Evolutionary conservation across 2,329 filamentous ascomycete genomes (phyloP).

Genomic region (Colletotrichum echinochloae): DNA sequence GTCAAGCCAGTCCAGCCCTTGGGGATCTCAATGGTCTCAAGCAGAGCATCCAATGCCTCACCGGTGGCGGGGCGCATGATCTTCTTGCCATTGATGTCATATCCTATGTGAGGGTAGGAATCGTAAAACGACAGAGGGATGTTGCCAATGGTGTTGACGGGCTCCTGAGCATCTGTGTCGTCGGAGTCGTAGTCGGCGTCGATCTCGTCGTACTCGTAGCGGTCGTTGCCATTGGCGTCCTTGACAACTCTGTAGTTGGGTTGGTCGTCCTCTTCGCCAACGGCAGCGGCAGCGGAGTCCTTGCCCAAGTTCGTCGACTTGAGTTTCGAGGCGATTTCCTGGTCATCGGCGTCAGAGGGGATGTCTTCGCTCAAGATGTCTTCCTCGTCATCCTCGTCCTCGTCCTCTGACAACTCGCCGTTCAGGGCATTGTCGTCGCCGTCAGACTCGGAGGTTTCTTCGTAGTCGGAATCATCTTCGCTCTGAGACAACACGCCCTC

Average conservation of each 20-base stretch:
- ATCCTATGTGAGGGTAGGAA: slow-evolving; percentile 96
- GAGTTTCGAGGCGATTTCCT: slow-evolving; percentile 51
- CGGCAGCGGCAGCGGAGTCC: slow-evolving; percentile 46
- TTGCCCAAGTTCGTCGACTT: slow-evolving; percentile 43
- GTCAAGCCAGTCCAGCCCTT: slow-evolving; percentile 98
- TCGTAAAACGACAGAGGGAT: slow-evolving; percentile 97
- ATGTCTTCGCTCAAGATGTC: slow-evolving; percentile 57
- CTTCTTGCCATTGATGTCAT: slow-evolving; percentile 98
- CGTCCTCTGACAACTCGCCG: slow-evolving; percentile 56
- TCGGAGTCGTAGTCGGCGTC: slow-evolving; percentile 97
- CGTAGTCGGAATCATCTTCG: slow-evolving; percentile 69
- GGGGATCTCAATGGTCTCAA: slow-evolving; percentile 96
- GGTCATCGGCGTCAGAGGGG: slow-evolving; percentile 54
- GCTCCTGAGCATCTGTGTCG: slow-evolving; percentile 84
- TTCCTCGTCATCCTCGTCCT: slow-evolving; percentile 53
- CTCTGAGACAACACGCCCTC: slow-evolving; percentile 68
- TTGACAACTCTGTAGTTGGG: slow-evolving; percentile 70
- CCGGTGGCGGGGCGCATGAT: slow-evolving; percentile 96
- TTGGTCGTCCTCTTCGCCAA: slow-evolving; percentile 53
- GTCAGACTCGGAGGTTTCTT: slow-evolving; percentile 54
- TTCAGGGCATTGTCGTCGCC: slow-evolving; percentile 50
- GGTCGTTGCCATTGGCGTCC: slow-evolving; percentile 90
- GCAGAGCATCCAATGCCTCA: slow-evolving; percentile 89
- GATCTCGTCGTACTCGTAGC: slow-evolving; percentile 94
- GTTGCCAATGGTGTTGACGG: slow-evolving; percentile 91